Evolutionary conservation across 1,284 basidiomycete species (phyloP), one percentile per base, ranked within the genome.

Genomic region (Vanrija sp.): DNA sequence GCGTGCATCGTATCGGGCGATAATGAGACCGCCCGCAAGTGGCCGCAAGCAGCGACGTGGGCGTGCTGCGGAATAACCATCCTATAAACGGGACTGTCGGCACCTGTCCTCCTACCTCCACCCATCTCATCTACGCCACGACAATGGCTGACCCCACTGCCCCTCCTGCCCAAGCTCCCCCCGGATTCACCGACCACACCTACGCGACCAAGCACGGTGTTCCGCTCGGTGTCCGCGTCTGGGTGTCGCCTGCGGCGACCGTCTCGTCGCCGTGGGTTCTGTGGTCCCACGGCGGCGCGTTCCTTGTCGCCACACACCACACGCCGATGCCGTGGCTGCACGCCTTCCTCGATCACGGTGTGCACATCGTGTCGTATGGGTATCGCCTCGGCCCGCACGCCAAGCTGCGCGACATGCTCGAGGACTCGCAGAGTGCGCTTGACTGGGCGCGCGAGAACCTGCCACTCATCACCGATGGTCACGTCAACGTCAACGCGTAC

Each of bases 271-370:
- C 58, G 10, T 60, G 52, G 51, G 26, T 51, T 16, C 34, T 60
- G 16, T 72, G 68, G 68, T 64, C 63, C 12, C 69, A 70, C 49
- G 69, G 69, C 18, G 69, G 69, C 49, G 62, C 54, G 43, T 65
- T 40, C 38, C 26, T 9, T 15, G 34, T 12, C 12, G 34, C 34
- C 34, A 34, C 34, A 15, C 34, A 34, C 34, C 34, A 34, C 34
- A 34, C 34, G 34, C 34, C 34, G 12, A 34, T 34, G 34, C 34
- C 61, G n/a, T 62, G 60, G 60, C 47, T 62, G 15, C 45, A 56
- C 6, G 51, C 51, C 25, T 53, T 62, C 23, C 51, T 38, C 16
- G 9, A n/a, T 2, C 26, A 46, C 1, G 58, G 61, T 9, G 40
- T 44, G 39, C 58, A 56, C 49, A 47, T 63, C 34, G 58, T 55